Percentiles rank a stretch among this genome's conserved stretches.
These are phyloP conservation scores for Zygosaccharomyces pseudobailii DNA, from an alignment of 1,139 yeast species.

Conservation along the genomic window DNA sequence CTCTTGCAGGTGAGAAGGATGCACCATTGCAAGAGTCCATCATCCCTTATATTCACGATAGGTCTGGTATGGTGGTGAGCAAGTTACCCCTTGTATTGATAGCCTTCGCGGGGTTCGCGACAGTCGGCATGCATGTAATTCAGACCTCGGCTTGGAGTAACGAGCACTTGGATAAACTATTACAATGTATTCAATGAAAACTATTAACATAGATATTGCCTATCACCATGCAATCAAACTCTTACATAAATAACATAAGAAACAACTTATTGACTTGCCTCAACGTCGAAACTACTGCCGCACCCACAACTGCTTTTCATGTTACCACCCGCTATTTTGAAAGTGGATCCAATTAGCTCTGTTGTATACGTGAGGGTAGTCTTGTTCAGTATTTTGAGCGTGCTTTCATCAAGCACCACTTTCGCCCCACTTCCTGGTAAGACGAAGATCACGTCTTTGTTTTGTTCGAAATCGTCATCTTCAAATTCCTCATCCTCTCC, in stretches of 20 bases:
- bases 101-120: slow-evolving; percentile 19
- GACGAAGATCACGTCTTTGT: slow-evolving; percentile 21
- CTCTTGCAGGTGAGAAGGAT: slow-evolving; percentile 1
- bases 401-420: slow-evolving; percentile 73
- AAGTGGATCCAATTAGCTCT: slow-evolving; percentile 91
- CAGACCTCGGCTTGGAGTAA: slow-evolving; percentile 1
- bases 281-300: slow-evolving; percentile 87
- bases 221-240: not conserved
- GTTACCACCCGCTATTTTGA: slow-evolving; percentile 83
- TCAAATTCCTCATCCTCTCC: slow-evolving; percentile 59
- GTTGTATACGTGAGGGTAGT: slow-evolving; percentile 85
- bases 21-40: slow-evolving; percentile 7
- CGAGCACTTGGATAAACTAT: slow-evolving; percentile 1
- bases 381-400: slow-evolving; percentile 77
- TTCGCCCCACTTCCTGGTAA: slow-evolving; percentile 28
- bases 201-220: not conserved
- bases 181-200: slow-evolving; percentile 5
- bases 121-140: slow-evolving; percentile 7
- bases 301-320: slow-evolving; percentile 95
- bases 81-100: slow-evolving; percentile 16
- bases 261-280: slow-evolving; percentile 8
- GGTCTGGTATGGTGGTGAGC: slow-evolving; percentile 17
- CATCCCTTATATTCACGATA: slow-evolving; percentile 16
- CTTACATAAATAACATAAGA: slow-evolving; percentile 3
- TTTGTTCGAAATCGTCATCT: slow-evolving; percentile 42